A percentile compares a stretch with the other conserved stretches of the same genome.
Conservation (phyloP, 495 filamentous ascomycete species). For the Beverwykella pulmonaria region DNA sequence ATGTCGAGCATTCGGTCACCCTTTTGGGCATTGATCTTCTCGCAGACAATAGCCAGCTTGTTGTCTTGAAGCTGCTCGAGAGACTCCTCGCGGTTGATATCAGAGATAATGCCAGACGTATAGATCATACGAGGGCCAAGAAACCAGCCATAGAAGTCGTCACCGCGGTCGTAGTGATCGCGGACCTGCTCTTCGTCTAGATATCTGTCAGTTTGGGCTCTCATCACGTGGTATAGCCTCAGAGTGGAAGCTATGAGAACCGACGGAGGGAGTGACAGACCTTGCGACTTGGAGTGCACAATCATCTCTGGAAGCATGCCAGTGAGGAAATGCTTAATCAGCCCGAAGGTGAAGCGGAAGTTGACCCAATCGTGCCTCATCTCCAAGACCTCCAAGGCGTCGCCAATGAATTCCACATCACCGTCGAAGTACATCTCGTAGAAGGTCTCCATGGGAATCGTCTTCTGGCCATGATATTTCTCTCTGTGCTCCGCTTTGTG, state of each 20-base stretch:
- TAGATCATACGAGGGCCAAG: conserved; percentile 90
- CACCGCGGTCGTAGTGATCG: conserved; percentile 83
- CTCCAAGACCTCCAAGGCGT: conserved; percentile 76
- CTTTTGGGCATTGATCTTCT: conserved; percentile 74
- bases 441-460: conserved; percentile 85
- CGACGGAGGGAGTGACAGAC: conserved; percentile 43
- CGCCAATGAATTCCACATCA: conserved; percentile 83
- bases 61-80: conserved; percentile 89
- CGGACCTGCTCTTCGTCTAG: conserved; percentile 90
- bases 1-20: conserved; percentile 79
- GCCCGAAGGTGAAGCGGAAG: conserved; percentile 72
- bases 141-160: conserved; percentile 90
- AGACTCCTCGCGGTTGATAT: conserved; percentile 72
- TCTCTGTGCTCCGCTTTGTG: conserved; percentile 70
- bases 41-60: conserved; percentile 82
- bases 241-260: background rate
- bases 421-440: conserved; percentile 88
- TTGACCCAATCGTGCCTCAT: conserved; percentile 86
- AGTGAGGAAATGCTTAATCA: conserved; percentile 72
- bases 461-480: conserved; percentile 75
- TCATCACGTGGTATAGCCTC: background rate
- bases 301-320: conserved; percentile 74
- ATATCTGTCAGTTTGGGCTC: conserved; percentile 12
- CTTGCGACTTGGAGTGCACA: conserved; percentile 77
- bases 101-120: conserved; percentile 79